Base-by-base conservation (phyloP, 441 rosid species). In the Adansonia gregorii region DNA sequence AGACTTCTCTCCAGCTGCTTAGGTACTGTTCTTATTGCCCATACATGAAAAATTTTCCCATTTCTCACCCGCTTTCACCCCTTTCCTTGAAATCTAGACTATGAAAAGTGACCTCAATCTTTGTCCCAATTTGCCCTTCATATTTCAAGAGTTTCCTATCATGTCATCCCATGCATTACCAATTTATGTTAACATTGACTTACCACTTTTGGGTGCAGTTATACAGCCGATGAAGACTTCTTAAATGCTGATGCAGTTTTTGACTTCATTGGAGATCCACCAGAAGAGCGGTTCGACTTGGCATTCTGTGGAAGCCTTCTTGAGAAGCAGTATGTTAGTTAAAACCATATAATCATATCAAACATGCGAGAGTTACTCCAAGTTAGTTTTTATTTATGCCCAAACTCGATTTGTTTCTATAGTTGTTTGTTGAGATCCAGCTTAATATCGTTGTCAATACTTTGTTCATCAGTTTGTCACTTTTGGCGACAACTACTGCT, bases 251-350 rank as follows among this genome's bases (percentile, higher is more conserved):
- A 93, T 77, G 97, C 98, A 0, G 92, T 95, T 9, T 92, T 95
- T 19, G 97, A 93, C 72, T 90, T 86, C 92, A 95, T 95, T 63
- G 98, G 99, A 79, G 98, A 95, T 87, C 97, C 97, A 82, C 99
- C 97, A 0, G 96, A 91, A 67, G 98, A 93, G 85, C 84, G 86
- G 43, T 95, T 95, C 78, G 95, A 93, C 81, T 85, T 95, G 78
- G 85, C 89, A 79, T 95, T 93, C 85, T 95, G 97, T 75, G 90
- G 83, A 82, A 88, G 79, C 78, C 97, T 92, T 81, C 92, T 92
- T 52, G 90, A 92, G 87, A 90, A 89, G 87, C 97, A 91, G 84
- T 88, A 85, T 61, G 99, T 88, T 71, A 87, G 90, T 84, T 88
- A 84, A 83, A 43, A 22, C 39, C 60, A 10, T 46, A 11, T 19